Evolutionary conservation across 208 protist genomes (phyloP).

Genomic region (Trypanosomatidae sp.): DNA sequence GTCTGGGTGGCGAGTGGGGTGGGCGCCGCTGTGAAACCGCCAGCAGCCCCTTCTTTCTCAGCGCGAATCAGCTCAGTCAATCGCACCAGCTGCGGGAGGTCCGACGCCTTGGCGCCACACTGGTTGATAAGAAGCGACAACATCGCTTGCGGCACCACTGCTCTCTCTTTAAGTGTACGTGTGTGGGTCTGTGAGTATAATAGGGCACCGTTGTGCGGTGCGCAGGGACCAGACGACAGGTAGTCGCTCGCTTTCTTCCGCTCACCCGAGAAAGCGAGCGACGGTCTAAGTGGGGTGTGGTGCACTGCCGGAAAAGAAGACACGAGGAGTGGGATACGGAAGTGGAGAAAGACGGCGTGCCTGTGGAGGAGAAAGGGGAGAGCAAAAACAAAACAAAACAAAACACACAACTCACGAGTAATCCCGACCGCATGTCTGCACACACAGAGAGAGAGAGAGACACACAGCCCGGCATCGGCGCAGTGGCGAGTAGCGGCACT

Average conservation of each 20-base stretch:
- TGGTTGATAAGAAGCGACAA: constrained; percentile 22
- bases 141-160: neutral
- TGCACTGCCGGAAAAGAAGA: neutral
- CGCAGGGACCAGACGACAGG: neutral
- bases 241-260: neutral
- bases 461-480: neutral
- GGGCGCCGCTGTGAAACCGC: neutral
- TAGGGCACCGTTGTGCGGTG: neutral
- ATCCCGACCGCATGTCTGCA: neutral
- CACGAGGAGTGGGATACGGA: too few relatives aligned
- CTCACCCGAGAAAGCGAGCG: neutral
- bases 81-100: constrained; percentile 20
- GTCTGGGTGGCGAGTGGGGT: neutral
- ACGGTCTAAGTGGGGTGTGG: neutral
- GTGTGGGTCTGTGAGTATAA: neutral
- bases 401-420: neutral
- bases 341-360: neutral
- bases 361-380: neutral
- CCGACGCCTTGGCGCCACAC: constrained; percentile 14
- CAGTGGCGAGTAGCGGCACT: neutral
- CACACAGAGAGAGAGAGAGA: neutral
- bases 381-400: neutral
- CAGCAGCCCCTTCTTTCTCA: constrained; percentile 10
- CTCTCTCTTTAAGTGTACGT: neutral
- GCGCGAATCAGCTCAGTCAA: constrained; percentile 14